Evolutionary conservation across 306 rosid species (phyloP).

Genomic region (Urtica urens): DNA sequence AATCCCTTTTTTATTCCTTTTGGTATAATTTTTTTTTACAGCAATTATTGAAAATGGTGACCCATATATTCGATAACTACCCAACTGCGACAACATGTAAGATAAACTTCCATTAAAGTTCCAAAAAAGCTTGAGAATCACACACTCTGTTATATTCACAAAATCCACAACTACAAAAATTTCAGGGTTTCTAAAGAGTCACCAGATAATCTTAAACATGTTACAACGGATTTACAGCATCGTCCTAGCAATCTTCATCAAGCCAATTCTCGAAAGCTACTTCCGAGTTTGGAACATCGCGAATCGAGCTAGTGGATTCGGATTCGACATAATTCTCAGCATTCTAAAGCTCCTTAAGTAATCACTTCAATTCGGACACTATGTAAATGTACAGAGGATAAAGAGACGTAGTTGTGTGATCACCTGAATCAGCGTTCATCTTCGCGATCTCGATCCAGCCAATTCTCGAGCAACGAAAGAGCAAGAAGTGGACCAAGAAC

Average conservation of each 20-base stretch:
- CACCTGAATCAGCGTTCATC: conserved; percentile 29
- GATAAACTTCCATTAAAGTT: conserved; percentile 13
- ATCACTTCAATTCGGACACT: neutral
- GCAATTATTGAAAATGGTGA: conserved; percentile 46
- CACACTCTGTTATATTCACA: neutral
- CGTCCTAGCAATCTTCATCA: conserved; percentile 20
- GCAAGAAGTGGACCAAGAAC: conserved; percentile 46
- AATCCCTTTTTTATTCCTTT: neutral
- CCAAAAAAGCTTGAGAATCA: neutral
- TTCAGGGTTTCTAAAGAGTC: conserved; percentile 66
- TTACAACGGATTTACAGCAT: conserved; percentile 28
- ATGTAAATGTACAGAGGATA: neutral
- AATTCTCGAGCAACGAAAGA: conserved; percentile 37
- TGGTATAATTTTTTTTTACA: conserved; percentile 15
- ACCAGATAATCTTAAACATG: conserved; percentile 34
- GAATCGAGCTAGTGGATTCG: conserved; percentile 16
- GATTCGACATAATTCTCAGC: conserved; percentile 18
- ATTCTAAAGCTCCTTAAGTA: conserved; percentile 18
- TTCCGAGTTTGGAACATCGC: conserved; percentile 25
- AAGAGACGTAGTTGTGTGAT: neutral
- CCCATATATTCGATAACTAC: conserved; percentile 48
- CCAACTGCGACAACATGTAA: conserved; percentile 48
- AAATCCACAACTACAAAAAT: neutral
- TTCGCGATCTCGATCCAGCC: conserved; percentile 23
- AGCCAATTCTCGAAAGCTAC: conserved; percentile 41